phyloP scores from a whole-genome alignment of 148 eudicot genomes.

The Fagopyrum tataricum region DNA sequence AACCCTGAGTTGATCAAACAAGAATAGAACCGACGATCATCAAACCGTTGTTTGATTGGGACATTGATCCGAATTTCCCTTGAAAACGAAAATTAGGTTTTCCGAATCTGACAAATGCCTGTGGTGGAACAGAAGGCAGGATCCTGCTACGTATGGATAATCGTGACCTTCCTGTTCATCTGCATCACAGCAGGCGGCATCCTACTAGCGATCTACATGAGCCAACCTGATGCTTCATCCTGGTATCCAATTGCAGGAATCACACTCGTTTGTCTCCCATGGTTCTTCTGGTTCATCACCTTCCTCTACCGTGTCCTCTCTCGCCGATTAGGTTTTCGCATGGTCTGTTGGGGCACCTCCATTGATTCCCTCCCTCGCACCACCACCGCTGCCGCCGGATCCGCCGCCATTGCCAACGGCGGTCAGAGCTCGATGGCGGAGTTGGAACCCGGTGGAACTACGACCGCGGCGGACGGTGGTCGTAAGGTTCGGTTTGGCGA shows the following conservation, averaged over 20 bases:
- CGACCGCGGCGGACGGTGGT: background rate
- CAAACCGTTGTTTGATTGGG: too few relatives aligned
- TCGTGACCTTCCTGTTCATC: slow-evolving; percentile 20
- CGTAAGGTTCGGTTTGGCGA: slow-evolving; percentile 17
- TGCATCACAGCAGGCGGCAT: slow-evolving; percentile 30
- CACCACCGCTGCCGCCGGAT: background rate
- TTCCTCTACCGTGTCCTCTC: slow-evolving; percentile 29
- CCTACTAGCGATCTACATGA: slow-evolving; percentile 29
- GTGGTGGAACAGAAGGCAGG: slow-evolving; percentile 14
- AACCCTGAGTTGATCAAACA: too few relatives aligned
- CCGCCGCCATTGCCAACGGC: too few relatives aligned
- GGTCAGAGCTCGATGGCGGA: background rate
- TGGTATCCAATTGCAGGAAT: slow-evolving; percentile 29
- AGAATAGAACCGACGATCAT: too few relatives aligned
- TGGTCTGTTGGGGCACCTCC: slow-evolving; percentile 31
- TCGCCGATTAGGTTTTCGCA: slow-evolving; percentile 32
- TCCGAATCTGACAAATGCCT: slow-evolving; percentile 7
- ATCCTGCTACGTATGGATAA: slow-evolving; percentile 30
- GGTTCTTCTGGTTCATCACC: slow-evolving; percentile 39
- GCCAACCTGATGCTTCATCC: slow-evolving; percentile 5
- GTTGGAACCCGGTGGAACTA: background rate
- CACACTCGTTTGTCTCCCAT: slow-evolving; percentile 28
- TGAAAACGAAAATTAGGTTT: too few relatives aligned
- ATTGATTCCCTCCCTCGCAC: background rate
- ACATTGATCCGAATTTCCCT: too few relatives aligned